Evolutionary conservation across 805 yeast genomes (phyloP), one percentile per base, ranked within the genome.

Genomic region (Spathaspora arborariae): DNA sequence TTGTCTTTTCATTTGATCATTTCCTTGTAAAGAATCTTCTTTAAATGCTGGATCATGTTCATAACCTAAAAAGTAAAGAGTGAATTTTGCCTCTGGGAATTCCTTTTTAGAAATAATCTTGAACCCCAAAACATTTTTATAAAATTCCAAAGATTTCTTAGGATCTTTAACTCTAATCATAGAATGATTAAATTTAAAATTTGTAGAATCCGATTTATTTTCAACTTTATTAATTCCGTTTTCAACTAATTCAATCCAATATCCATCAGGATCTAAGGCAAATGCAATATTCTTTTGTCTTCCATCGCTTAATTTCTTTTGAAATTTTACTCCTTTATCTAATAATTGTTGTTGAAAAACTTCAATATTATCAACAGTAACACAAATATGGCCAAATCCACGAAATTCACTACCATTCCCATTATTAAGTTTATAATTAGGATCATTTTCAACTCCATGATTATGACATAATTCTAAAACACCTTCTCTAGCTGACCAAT

Each of bases 121-220:
- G 88, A 94, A 79, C 19, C 98, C 98, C 42, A 94, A 73, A 13
- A 81, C 82, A 39, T 85, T 81, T 46, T 75, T 75, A 72, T 94
- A 94, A 64, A 94, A 94, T 22, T 79, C 80, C 49, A 94, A 68
- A 2, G 96, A 83, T 51, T 75, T 77, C 40, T 71, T 68, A 9
- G 94, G 89, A 67, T 94, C 97, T 66, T 84, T 88, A 45, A 94
- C 86, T 58, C 99, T 81, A 54, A 92, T 79, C 99, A 94, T 92
- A 5, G 94, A 71, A 67, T 92, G 97, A 70, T 92, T 91, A 66
- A 92, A 79, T 51, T 76, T 72, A 60, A 77, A 75, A 15, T 75
- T 65, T 5, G 64, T 44, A 1, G 51, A 43, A 48, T 73, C 71
- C 18, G 82, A 67, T 21, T 54, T 62, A 22, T 57, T 70, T 20